These are phyloP conservation scores for Sclerotinia nivalis DNA, from an alignment of 2,329 filamentous ascomycete genomes.

Conservation along the genomic window DNA sequence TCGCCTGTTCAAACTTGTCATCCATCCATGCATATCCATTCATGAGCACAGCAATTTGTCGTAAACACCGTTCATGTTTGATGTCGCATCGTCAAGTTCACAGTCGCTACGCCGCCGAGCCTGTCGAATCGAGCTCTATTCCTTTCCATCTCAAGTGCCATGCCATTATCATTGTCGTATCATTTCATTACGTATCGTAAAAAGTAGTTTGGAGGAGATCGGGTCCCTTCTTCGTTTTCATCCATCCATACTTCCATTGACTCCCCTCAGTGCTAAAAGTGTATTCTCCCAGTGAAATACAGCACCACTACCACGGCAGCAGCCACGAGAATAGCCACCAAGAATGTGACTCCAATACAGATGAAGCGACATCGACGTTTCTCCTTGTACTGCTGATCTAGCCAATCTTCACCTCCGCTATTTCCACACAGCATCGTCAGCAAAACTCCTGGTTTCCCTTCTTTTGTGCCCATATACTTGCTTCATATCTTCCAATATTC, in stretches of 20 bases:
- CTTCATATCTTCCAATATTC: slow-evolving; percentile 19
- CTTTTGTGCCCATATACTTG: slow-evolving; percentile 22
- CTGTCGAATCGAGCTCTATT: not conserved
- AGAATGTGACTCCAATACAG: slow-evolving; percentile 33
- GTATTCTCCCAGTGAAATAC: slow-evolving; percentile 33
- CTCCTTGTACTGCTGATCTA: slow-evolving; percentile 39
- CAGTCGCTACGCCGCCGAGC: not conserved
- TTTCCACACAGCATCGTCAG: slow-evolving; percentile 15
- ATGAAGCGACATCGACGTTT: slow-evolving; percentile 36
- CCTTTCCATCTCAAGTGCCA: not conserved
- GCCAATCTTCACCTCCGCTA: slow-evolving; percentile 38
- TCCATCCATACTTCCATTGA: not conserved
- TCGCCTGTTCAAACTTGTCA: not conserved
- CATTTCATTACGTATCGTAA: slow-evolving; percentile 14
- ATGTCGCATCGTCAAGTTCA: not conserved
- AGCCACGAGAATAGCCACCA: slow-evolving; percentile 32
- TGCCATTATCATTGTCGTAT: slow-evolving; percentile 20
- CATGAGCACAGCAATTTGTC: not conserved
- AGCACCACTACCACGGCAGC: slow-evolving; percentile 35
- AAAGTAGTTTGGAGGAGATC: not conserved
- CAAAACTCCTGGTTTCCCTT: not conserved
- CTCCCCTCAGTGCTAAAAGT: not conserved
- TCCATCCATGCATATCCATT: not conserved
- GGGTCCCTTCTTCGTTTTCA: not conserved
- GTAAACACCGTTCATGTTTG: not conserved